Conservation (phyloP, 441 rosid genomes). For the Metrosideros polymorpha region DNA sequence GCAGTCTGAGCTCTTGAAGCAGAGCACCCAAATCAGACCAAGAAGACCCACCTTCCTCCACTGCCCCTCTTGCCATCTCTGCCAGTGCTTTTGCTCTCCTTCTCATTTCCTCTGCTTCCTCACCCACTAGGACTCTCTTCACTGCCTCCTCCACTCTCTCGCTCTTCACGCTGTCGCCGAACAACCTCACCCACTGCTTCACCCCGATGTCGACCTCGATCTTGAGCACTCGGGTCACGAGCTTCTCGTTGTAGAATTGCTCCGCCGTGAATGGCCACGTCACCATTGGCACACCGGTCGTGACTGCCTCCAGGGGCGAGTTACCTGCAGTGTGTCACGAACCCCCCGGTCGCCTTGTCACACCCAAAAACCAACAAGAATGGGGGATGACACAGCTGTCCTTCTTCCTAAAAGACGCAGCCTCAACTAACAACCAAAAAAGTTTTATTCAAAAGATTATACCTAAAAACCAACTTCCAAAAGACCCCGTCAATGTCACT, state of each 20-base stretch:
- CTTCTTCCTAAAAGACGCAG: no score
- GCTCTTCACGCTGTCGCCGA: neutral
- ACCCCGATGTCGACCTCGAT: neutral
- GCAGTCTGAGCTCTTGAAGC: neutral
- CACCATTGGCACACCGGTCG: slow-evolving; percentile 4
- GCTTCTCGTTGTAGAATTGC: slow-evolving; percentile 10
- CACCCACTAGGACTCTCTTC: neutral
- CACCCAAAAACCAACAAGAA: no score
- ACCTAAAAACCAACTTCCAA: no score
- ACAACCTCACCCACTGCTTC: neutral
- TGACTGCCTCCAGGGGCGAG: neutral
- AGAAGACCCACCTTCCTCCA: no score
- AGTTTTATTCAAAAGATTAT: no score
- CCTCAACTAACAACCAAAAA: no score
- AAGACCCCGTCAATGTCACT: no score
- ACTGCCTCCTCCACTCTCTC: slow-evolving; percentile 2
- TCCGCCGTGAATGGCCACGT: slow-evolving; percentile 3
- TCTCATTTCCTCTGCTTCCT: neutral
- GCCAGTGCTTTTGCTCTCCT: no score
- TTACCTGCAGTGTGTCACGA: slow-evolving; percentile 7
- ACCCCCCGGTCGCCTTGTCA: neutral
- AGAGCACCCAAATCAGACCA: neutral
- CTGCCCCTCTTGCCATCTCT: no score
- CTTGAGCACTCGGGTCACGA: neutral
- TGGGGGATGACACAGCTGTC: no score